These are phyloP conservation scores for Novakomyces olei DNA, from an alignment of 805 yeast genomes.

Conservation along the genomic window DNA sequence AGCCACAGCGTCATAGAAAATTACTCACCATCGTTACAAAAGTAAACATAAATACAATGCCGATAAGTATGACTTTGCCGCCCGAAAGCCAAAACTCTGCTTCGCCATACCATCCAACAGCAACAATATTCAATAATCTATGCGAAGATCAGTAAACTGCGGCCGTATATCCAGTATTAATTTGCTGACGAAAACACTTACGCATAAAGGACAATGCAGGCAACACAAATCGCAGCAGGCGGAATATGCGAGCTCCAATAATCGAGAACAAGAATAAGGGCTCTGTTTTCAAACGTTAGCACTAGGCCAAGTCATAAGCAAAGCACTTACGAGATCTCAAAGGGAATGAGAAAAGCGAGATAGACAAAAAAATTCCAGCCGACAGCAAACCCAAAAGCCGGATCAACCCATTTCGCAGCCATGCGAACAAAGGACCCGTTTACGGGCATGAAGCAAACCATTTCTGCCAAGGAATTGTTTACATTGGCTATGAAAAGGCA, in stretches of 20 bases:
- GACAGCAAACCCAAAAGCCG: conserved; percentile 48
- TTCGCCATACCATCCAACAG: conserved; percentile 60
- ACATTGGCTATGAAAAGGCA: too few relatives aligned
- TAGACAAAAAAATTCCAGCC: conserved; percentile 52
- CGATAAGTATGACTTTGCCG: conserved; percentile 48
- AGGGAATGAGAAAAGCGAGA: conserved; percentile 42
- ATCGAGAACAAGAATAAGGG: conserved; percentile 57
- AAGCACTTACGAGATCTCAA: too few relatives aligned
- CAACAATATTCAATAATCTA: conserved; percentile 43
- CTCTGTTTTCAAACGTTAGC: too few relatives aligned
- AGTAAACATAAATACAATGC: conserved; percentile 56
- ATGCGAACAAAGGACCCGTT: conserved; percentile 39
- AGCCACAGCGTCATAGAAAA: too few relatives aligned
- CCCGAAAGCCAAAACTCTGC: conserved; percentile 59
- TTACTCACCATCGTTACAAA: conserved; percentile 65
- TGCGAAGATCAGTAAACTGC: too few relatives aligned
- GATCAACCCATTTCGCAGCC: conserved; percentile 41
- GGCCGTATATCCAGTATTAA: too few relatives aligned
- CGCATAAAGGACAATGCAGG: conserved; percentile 45
- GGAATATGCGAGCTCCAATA: conserved; percentile 61
- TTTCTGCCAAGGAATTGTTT: conserved; percentile 35
- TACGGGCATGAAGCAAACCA: conserved; percentile 44
- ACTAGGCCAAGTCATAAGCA: too few relatives aligned
- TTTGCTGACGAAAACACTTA: too few relatives aligned
- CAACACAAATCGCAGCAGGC: conserved; percentile 44